Base-by-base conservation (phyloP, 78 protist genomes). In the Creolimax fragrantissima region DNA sequence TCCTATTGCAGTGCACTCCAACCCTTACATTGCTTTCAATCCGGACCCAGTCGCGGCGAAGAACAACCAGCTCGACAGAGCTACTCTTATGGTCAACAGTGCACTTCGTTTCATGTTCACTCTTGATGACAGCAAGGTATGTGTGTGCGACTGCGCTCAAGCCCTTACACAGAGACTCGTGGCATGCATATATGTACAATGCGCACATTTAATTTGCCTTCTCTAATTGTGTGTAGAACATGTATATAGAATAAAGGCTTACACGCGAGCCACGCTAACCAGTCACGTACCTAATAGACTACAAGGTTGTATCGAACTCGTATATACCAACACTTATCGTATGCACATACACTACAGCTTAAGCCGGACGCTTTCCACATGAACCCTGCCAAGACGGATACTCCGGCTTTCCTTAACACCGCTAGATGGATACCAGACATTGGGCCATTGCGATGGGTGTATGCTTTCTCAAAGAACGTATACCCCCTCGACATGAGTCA, bases 311-410 rank as follows among this genome's bases (percentile, higher is more conserved):
- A n/a, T n/a, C n/a, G n/a, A n/a, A n/a, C n/a, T n/a, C n/a, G n/a
- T n/a, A n/a, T n/a, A n/a, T n/a, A n/a, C n/a, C n/a, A n/a, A n/a
- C n/a, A n/a, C n/a, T n/a, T n/a, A n/a, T n/a, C n/a, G n/a, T n/a
- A n/a, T n/a, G n/a, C n/a, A n/a, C n/a, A n/a, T n/a, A n/a, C 90
- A 36, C 43, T 17, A 2, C 42, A 24, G 81, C 91, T 92, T 41
- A 37, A 43, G 44, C 94, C 94, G 24, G 94, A 86, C 91, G 45
- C 83, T 44, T 84, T 83, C 93, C 93, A 81, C 39, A 47, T 90
- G 41, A 43, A 90, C 66, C 92, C 88, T 7, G 37, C 44, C 4
- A 84, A 91, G 89, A 43, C 42, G 35, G 89, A 91, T 67, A 43
- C 39, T 45, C 81, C n/a, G 45, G 4, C 3, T 35, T 91, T 84